Conservation (phyloP, 2,329 filamentous ascomycete species). For the Botrytis sinoallii region DNA sequence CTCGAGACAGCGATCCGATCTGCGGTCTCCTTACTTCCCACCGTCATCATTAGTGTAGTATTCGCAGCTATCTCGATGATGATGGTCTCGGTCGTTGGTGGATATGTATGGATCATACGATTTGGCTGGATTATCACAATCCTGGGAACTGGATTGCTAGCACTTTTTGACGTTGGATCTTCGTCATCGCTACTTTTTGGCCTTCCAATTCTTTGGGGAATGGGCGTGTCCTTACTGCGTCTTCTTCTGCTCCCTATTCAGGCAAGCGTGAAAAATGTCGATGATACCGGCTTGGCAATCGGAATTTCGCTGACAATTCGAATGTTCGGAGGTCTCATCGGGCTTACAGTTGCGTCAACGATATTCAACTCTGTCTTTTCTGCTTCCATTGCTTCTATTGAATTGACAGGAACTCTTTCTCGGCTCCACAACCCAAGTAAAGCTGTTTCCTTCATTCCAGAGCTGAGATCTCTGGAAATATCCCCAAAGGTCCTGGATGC, state of each 20-base stretch:
- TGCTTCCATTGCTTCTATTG: neutral
- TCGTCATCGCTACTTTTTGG: neutral
- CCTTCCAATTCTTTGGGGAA: neutral
- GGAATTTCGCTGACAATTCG: constrained; percentile 40
- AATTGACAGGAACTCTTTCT: neutral
- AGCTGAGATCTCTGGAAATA: neutral
- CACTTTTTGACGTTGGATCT: neutral
- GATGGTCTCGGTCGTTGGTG: neutral
- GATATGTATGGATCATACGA: neutral
- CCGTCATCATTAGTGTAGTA: neutral
- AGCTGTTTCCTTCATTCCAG: neutral
- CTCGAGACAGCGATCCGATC: constrained; percentile 13
- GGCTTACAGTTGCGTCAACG: constrained; percentile 39
- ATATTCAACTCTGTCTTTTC: constrained; percentile 39
- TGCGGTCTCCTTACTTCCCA: neutral
- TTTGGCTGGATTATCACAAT: neutral
- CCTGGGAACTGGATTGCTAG: neutral
- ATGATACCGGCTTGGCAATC: constrained; percentile 40
- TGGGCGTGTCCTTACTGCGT: neutral
- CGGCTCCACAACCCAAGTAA: neutral
- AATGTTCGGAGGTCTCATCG: constrained; percentile 41
- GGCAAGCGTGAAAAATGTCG: constrained; percentile 35
- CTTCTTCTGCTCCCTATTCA: constrained; percentile 35
- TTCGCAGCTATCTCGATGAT: neutral
- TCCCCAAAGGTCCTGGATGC: neutral